Conservation (phyloP, 1,284 basidiomycete species). For the Mrakiaceae sp. region DNA sequence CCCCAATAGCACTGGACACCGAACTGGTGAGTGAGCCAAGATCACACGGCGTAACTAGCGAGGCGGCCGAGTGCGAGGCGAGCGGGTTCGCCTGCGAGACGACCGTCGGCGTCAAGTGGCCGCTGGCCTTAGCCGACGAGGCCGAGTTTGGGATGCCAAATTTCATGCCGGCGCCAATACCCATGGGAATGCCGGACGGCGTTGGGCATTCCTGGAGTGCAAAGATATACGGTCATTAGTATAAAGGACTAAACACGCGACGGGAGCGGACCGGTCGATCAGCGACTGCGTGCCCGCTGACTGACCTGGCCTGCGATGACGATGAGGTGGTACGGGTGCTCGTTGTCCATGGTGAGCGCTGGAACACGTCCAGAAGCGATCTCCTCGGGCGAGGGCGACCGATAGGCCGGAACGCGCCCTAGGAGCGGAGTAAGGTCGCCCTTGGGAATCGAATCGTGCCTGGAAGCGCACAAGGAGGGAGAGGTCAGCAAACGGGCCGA, state of each 20-base stretch:
- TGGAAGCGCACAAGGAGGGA: not conserved
- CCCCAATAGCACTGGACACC: not conserved
- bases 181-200: slow-evolving; percentile 33
- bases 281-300: not conserved
- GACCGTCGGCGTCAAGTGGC: not conserved
- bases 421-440: slow-evolving; percentile 40
- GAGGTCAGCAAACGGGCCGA: no score
- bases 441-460: slow-evolving; percentile 16
- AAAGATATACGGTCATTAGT: not conserved
- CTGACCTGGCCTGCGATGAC: slow-evolving; percentile 38
- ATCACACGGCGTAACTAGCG: not conserved
- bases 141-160: not conserved
- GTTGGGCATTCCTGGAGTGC: slow-evolving; percentile 30
- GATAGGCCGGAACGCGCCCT: slow-evolving; percentile 36
- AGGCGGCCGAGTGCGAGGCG: not conserved
- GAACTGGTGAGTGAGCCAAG: not conserved
- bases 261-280: no score
- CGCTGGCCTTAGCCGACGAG: not conserved
- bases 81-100: not conserved
- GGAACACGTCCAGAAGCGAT: slow-evolving; percentile 12
- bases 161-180: slow-evolving; percentile 32
- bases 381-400: slow-evolving; percentile 20
- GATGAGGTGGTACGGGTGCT: slow-evolving; percentile 41
- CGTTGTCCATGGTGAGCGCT: slow-evolving; percentile 25
- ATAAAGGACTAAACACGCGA: no score